Evolutionary conservation across 495 filamentous ascomycete genomes (phyloP).

Genomic region (Penicillium diatomitis): DNA sequence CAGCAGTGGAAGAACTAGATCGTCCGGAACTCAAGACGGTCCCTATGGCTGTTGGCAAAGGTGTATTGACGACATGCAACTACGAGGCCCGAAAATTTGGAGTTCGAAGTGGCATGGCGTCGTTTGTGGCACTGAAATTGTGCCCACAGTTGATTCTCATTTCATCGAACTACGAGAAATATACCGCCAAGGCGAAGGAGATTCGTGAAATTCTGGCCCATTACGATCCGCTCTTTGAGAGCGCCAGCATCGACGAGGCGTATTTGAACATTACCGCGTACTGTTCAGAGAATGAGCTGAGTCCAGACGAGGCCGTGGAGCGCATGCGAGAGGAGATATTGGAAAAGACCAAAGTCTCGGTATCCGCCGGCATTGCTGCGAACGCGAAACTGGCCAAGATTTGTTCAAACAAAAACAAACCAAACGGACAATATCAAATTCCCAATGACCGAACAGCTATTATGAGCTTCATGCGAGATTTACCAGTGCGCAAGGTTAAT

Average conservation of each 20-base stretch:
- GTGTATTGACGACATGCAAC: conserved; percentile 91
- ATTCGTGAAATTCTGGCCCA: conserved; percentile 71
- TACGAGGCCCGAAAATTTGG: conserved; percentile 87
- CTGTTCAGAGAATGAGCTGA: conserved; percentile 56
- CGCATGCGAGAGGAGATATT: conserved; percentile 70
- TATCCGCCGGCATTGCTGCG: conserved; percentile 89
- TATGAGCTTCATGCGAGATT: conserved; percentile 73
- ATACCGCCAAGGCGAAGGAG: conserved; percentile 81
- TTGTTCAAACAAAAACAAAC: conserved; percentile 88
- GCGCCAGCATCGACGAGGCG: conserved; percentile 89
- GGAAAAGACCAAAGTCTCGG: conserved; percentile 70
- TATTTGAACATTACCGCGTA: conserved; percentile 94
- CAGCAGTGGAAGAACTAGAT: conserved; percentile 88
- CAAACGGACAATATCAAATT: conserved; percentile 82
- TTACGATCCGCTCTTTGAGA: conserved; percentile 88
- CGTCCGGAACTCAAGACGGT: conserved; percentile 79
- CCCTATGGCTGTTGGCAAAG: conserved; percentile 88
- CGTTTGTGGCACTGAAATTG: conserved; percentile 89
- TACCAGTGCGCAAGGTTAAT: conserved; percentile 85
- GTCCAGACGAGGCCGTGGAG: conserved; percentile 61
- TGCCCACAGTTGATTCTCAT: conserved; percentile 83
- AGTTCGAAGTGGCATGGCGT: conserved; percentile 87
- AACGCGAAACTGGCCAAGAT: conserved; percentile 95
- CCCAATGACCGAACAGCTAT: conserved; percentile 61
- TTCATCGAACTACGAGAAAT: conserved; percentile 82